A percentile compares a stretch with the other conserved stretches of the same genome.
Conservation (phyloP, 805 yeast species). For the Metschnikowia koreensis region DNA sequence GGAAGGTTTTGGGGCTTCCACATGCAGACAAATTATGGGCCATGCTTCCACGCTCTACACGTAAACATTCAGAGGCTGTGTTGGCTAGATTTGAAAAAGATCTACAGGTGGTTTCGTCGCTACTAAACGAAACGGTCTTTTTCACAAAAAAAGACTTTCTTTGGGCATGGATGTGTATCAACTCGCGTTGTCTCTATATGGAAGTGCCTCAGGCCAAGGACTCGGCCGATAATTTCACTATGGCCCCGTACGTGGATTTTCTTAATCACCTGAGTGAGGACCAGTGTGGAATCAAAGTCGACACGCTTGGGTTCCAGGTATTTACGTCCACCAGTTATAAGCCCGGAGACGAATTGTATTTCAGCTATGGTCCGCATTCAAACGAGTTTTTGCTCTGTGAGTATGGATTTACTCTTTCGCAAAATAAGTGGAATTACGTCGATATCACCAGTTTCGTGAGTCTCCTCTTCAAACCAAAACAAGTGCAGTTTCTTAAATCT, state of each 20-base stretch:
- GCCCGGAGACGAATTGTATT: constrained; percentile 55
- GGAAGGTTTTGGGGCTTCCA: constrained; percentile 44
- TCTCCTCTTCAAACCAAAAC: constrained; percentile 33
- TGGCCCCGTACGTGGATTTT: constrained; percentile 91
- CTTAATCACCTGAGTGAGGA: constrained; percentile 66
- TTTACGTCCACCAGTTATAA: constrained; percentile 28
- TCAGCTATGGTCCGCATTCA: constrained; percentile 86
- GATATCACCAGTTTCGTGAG: constrained; percentile 54
- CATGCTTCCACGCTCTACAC: constrained; percentile 46
- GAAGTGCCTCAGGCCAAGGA: constrained; percentile 53
- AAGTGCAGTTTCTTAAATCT: constrained; percentile 46
- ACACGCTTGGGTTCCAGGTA: constrained; percentile 53
- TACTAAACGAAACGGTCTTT: constrained; percentile 18
- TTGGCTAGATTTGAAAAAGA: constrained; percentile 45
- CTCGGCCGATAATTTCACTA: constrained; percentile 67
- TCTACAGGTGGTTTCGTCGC: constrained; percentile 31
- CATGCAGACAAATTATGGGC: constrained; percentile 28
- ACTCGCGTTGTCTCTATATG: constrained; percentile 88
- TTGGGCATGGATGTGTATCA: constrained; percentile 84
- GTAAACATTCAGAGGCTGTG: constrained; percentile 42
- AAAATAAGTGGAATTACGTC: constrained; percentile 67
- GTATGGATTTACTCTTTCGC: constrained; percentile 70
- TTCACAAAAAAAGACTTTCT: constrained; percentile 35
- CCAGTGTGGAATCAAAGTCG: constrained; percentile 51
- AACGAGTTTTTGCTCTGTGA: constrained; percentile 81